phyloP scores from a whole-genome alignment of 768 basidiomycete genomes.

The Serendipita sp. region DNA sequence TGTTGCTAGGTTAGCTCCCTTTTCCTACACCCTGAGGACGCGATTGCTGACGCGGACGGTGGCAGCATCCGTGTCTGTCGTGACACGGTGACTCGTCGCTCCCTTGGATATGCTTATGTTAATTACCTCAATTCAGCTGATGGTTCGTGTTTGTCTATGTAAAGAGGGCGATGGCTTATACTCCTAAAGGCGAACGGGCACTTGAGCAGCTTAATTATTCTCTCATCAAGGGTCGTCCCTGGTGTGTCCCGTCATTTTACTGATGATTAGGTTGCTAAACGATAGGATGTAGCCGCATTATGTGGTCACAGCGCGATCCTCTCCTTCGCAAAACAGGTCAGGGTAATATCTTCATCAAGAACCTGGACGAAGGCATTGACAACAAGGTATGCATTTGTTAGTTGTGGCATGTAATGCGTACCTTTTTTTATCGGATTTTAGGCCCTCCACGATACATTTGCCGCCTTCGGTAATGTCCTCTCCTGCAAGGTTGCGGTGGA shows the following conservation, averaged over 20 bases:
- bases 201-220: slow-evolving; percentile 99
- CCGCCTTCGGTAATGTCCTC: slow-evolving; percentile 94
- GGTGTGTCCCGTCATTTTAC: slow-evolving; percentile 30
- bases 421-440: slow-evolving; percentile 16
- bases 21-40: background rate
- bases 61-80: slow-evolving; percentile 95
- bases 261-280: background rate
- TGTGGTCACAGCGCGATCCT: slow-evolving; percentile 99
- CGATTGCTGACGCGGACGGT: background rate
- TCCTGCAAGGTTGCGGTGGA: slow-evolving; percentile 99
- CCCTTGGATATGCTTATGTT: slow-evolving; percentile 98
- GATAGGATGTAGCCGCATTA: slow-evolving; percentile 61
- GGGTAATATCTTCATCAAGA: slow-evolving; percentile 99
- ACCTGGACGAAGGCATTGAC: slow-evolving; percentile 91
- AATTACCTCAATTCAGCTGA: slow-evolving; percentile 94
- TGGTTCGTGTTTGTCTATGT: slow-evolving; percentile 35
- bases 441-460: slow-evolving; percentile 99
- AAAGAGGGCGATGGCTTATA: slow-evolving; percentile 2
- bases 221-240: slow-evolving; percentile 93
- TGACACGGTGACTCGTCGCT: slow-evolving; percentile 98
- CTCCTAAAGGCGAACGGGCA: slow-evolving; percentile 71
- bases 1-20: slow-evolving; percentile 65
- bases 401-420: background rate
- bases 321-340: slow-evolving; percentile 98
- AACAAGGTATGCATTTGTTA: slow-evolving; percentile 54